Evolutionary conservation across 805 yeast species (phyloP).

Genomic region (Saccharomyces jurei): DNA sequence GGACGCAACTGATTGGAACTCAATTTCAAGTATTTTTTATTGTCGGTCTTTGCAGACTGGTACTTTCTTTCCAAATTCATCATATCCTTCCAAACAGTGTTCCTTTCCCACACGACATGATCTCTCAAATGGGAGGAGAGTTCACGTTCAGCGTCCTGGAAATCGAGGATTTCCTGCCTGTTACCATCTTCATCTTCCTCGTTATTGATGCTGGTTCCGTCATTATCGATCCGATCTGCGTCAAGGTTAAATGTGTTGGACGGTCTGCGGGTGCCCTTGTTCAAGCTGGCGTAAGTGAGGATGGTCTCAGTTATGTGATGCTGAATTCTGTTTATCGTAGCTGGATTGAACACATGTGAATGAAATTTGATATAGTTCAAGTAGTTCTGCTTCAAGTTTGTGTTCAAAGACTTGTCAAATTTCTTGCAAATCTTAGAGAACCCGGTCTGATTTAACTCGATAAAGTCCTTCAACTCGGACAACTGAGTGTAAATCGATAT

Average conservation of each 20-base stretch:
- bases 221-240: background rate
- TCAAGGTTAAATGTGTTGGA: slow-evolving; percentile 1
- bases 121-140: slow-evolving; percentile 62
- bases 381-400: slow-evolving; percentile 52
- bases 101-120: slow-evolving; percentile 94
- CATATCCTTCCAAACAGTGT: slow-evolving; percentile 96
- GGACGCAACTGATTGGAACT: background rate
- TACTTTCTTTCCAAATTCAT: slow-evolving; percentile 81
- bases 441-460: slow-evolving; percentile 82
- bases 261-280: slow-evolving; percentile 11
- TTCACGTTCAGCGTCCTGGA: slow-evolving; percentile 38
- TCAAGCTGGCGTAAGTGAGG: slow-evolving; percentile 46
- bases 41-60: slow-evolving; percentile 55
- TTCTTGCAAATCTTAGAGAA: slow-evolving; percentile 85
- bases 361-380: slow-evolving; percentile 38
- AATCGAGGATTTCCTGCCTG: slow-evolving; percentile 13
- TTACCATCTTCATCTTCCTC: slow-evolving; percentile 4
- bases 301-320: slow-evolving; percentile 45
- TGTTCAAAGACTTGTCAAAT: slow-evolving; percentile 74
- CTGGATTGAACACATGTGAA: slow-evolving; percentile 47
- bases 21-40: slow-evolving; percentile 5
- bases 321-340: slow-evolving; percentile 43
- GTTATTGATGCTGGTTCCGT: background rate
- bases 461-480: slow-evolving; percentile 74
- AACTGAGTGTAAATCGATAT: slow-evolving; percentile 61